phyloP scores from a whole-genome alignment of 2,329 filamentous ascomycete species.

The Lachnellula cervina region DNA sequence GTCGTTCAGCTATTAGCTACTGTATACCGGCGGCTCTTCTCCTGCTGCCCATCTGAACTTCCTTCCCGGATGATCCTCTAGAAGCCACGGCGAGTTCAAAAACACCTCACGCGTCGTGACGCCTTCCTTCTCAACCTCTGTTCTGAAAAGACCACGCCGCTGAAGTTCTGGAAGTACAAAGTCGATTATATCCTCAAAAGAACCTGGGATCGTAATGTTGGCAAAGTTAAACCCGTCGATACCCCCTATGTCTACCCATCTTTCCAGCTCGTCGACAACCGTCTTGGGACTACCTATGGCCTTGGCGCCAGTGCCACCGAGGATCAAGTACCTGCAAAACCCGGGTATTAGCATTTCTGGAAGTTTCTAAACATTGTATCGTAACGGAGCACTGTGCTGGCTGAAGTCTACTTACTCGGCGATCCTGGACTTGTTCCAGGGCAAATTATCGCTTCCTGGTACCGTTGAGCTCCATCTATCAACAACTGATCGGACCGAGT shows the following conservation, averaged over 20 bases:
- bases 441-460: slow-evolving; percentile 49
- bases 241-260: slow-evolving; percentile 9
- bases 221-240: slow-evolving; percentile 33
- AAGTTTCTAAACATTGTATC: too few species aligned
- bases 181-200: slow-evolving; percentile 63
- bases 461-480: slow-evolving; percentile 47
- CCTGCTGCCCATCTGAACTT: slow-evolving; percentile 12
- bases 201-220: slow-evolving; percentile 49
- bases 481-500: slow-evolving; percentile 36
- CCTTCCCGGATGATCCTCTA: slow-evolving; percentile 16
- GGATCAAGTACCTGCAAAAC: neutral
- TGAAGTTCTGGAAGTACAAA: slow-evolving; percentile 59
- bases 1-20: too few species aligned
- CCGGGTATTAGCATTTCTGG: too few species aligned
- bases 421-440: slow-evolving; percentile 63
- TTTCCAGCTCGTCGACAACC: slow-evolving; percentile 12
- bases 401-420: neutral
- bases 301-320: slow-evolving; percentile 5
- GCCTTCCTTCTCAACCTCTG: slow-evolving; percentile 35
- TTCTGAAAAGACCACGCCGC: slow-evolving; percentile 51
- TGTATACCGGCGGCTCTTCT: neutral
- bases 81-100: slow-evolving; percentile 10
- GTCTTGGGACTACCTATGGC: slow-evolving; percentile 6
- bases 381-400: too few species aligned
- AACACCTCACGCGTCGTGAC: slow-evolving; percentile 13